phyloP scores from a whole-genome alignment of 768 basidiomycete species.

The Botryobasidium botryosum region DNA sequence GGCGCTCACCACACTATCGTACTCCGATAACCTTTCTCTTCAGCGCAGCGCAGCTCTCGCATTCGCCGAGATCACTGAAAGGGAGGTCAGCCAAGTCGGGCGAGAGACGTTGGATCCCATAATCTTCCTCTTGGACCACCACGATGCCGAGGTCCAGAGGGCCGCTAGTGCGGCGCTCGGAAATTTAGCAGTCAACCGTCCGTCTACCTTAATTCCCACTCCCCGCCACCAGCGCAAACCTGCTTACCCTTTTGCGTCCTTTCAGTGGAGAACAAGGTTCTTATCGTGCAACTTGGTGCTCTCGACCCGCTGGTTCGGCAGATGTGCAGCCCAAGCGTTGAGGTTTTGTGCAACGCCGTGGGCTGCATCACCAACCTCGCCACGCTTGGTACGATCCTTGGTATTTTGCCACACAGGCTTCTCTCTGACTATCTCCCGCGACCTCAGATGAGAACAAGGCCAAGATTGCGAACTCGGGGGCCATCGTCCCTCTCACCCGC shows the following conservation, averaged over 20 bases:
- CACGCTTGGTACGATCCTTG: slow-evolving; percentile 72
- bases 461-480: slow-evolving; percentile 98
- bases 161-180: slow-evolving; percentile 95
- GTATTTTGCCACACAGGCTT: neutral
- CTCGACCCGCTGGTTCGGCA: slow-evolving; percentile 95
- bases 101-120: slow-evolving; percentile 97
- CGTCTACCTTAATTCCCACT: too few species aligned
- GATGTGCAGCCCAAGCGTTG: slow-evolving; percentile 97
- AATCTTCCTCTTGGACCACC: slow-evolving; percentile 88
- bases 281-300: slow-evolving; percentile 95
- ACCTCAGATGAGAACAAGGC: slow-evolving; percentile 88
- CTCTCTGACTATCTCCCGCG: slow-evolving; percentile 1
- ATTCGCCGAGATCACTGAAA: slow-evolving; percentile 98
- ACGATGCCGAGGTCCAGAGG: slow-evolving; percentile 97
- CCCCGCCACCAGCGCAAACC: neutral
- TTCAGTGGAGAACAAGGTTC: slow-evolving; percentile 92
- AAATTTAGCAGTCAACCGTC: slow-evolving; percentile 95
- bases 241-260: slow-evolving; percentile 1
- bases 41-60: slow-evolving; percentile 96
- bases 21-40: slow-evolving; percentile 97
- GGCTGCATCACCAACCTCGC: slow-evolving; percentile 98
- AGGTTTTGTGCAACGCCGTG: slow-evolving; percentile 98
- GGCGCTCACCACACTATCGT: slow-evolving; percentile 90
- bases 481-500: slow-evolving; percentile 90
- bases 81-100: slow-evolving; percentile 92